These are phyloP conservation scores for Senecio squalidus DNA, from an alignment of 140 eudicot genomes.

Conservation along the genomic window DNA sequence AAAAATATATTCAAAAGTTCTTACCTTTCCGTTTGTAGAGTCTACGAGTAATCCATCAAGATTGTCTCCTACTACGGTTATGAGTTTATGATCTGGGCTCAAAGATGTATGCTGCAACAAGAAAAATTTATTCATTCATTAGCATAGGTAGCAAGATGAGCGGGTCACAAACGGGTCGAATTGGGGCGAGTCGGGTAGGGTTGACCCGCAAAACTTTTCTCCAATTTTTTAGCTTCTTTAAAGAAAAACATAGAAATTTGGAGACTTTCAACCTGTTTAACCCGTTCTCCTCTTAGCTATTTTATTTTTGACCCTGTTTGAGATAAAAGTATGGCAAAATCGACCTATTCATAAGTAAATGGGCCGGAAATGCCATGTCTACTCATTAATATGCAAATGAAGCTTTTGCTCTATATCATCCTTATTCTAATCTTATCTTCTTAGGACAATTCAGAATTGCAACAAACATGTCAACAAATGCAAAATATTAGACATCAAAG, in stretches of 20 bases:
- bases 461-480: neutral
- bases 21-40: slow-evolving; percentile 68
- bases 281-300: too few relatives aligned
- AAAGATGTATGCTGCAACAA: slow-evolving; percentile 77
- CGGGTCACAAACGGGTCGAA: neutral
- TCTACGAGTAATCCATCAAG: slow-evolving; percentile 75
- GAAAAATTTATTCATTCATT: neutral
- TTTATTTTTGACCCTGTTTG: too few relatives aligned
- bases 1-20: neutral
- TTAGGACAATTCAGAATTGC: neutral
- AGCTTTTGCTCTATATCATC: neutral
- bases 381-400: too few relatives aligned
- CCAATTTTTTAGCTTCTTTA: too few relatives aligned
- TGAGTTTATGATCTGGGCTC: slow-evolving; percentile 74
- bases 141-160: neutral
- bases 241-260: too few relatives aligned
- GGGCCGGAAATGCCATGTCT: neutral
- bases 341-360: neutral
- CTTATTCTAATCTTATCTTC: neutral
- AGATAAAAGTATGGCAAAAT: neutral
- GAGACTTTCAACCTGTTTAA: neutral
- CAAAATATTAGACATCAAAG: neutral
- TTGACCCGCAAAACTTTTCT: neutral
- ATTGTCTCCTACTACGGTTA: slow-evolving; percentile 76
- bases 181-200: neutral